Evolutionary conservation across 371 early-diverging fungal species (phyloP), one percentile per base, ranked within the genome.

Genomic region (Mucor sp.): DNA sequence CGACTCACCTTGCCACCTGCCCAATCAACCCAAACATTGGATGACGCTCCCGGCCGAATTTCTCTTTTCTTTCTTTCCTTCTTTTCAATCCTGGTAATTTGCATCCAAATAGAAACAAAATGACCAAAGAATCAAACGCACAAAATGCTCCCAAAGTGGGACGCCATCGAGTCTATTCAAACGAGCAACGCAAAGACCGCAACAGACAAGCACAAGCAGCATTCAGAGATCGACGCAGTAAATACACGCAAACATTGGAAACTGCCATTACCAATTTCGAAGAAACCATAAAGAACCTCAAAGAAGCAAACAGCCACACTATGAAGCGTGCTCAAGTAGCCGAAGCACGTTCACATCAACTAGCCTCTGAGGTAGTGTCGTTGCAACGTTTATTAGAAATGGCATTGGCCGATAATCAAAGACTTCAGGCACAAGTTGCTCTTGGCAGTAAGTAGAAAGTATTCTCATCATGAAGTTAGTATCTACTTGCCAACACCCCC

Each of bases 131-230:
- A 9, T 19, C 47, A 47, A 47, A 4, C 21, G 23, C 3, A 53
- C 53, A 57, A 33, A 4, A 6, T 17, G 55, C 39, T 4, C 53
- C 63, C 21, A 69, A 72, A 58, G 69, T 23, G 25, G 72, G 72
- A 5, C 72, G 72, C 28, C 62, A 72, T 39, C 53, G 72, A 30
- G 32, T 72, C 43, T 72, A 64, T 33, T 56, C 72, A 1, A 69
- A 62, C 17, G 72, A 72, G 17, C 69, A 72, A 70, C 87, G 90
- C 30, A 86, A 85, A 27, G 90, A 87, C 6, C 88, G 90, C 66
- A 90, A 90, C 66, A 74, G 90, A 21, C 81, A 87, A 14, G 90
- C 90, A 1, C 90, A 90, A 70, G 78, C 89, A 5, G 90, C 90
- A 1, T 90, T 90, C 68, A 76, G 90, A 30, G 84, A 87, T 60